Evolutionary conservation across 805 yeast genomes (phyloP).

Genomic region (Lachancea dasiensis): DNA sequence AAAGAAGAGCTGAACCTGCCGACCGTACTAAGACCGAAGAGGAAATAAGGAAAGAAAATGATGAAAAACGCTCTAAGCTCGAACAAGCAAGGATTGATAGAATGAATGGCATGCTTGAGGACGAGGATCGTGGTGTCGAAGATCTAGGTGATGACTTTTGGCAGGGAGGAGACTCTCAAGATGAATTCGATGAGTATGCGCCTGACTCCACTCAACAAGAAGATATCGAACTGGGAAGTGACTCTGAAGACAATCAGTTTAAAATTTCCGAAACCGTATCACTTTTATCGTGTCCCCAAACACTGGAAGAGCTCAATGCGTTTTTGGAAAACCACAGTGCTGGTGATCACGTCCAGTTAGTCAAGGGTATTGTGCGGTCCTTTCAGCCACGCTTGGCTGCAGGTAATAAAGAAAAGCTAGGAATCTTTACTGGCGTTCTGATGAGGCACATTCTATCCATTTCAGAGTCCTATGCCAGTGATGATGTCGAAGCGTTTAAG

Average conservation of each 20-base stretch:
- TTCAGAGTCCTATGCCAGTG: constrained; percentile 34
- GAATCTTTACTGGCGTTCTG: constrained; percentile 54
- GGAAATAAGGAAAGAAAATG: constrained; percentile 55
- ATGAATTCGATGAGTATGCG: constrained; percentile 30
- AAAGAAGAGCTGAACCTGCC: constrained; percentile 73
- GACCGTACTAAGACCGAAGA: constrained; percentile 77
- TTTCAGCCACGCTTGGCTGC: constrained; percentile 73
- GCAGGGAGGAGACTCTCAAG: constrained; percentile 45
- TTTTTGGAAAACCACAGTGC: constrained; percentile 33
- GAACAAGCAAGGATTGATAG: constrained; percentile 65
- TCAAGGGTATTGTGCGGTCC: constrained; percentile 49
- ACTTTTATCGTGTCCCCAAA: constrained; percentile 43
- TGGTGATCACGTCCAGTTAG: constrained; percentile 40
- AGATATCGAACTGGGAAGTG: constrained; percentile 34
- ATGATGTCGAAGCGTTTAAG: constrained; percentile 33
- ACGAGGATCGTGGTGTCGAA: constrained; percentile 52
- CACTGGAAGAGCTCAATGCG: constrained; percentile 38
- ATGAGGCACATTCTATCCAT: constrained; percentile 55
- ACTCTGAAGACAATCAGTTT: constrained; percentile 23
- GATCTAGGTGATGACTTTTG: constrained; percentile 67
- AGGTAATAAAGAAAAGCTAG: constrained; percentile 76
- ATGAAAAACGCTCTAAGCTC: constrained; percentile 52
- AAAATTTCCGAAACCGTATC: constrained; percentile 13
- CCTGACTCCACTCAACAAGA: constrained; percentile 38
- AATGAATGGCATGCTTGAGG: constrained; percentile 59